Evolutionary conservation across 768 basidiomycete species (phyloP).

Genomic region (Sarcodon aspratus): DNA sequence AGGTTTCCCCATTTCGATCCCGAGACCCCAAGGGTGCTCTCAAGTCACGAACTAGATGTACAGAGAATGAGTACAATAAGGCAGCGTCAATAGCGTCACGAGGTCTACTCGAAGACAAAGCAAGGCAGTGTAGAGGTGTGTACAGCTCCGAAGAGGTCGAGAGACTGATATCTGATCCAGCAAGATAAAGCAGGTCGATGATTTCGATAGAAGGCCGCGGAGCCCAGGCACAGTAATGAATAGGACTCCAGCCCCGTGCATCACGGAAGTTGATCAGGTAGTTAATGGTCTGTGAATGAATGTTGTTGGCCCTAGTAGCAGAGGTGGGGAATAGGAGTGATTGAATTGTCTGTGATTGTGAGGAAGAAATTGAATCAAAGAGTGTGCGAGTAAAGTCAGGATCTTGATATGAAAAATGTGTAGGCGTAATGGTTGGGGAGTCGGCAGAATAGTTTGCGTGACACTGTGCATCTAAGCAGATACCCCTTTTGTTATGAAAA

Average conservation of each 20-base stretch:
- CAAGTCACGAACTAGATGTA: slow-evolving; percentile 61
- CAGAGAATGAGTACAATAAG: slow-evolving; percentile 43
- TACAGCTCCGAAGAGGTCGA: slow-evolving; percentile 45
- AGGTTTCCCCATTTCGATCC: slow-evolving; percentile 63
- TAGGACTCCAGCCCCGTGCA: slow-evolving; percentile 56
- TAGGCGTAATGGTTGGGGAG: slow-evolving; percentile 3
- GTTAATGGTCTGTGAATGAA: slow-evolving; percentile 34
- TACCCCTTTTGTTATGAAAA: neutral
- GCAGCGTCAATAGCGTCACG: slow-evolving; percentile 17
- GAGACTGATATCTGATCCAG: slow-evolving; percentile 63
- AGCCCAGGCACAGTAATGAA: slow-evolving; percentile 57
- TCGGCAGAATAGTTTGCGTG: neutral
- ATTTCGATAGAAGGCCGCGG: slow-evolving; percentile 45
- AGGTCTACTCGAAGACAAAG: slow-evolving; percentile 23
- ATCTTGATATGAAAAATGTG: slow-evolving; percentile 29
- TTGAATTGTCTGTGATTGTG: slow-evolving; percentile 5
- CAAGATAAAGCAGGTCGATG: slow-evolving; percentile 62
- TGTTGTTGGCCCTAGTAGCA: slow-evolving; percentile 23
- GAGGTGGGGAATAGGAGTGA: slow-evolving; percentile 23
- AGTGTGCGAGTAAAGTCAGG: slow-evolving; percentile 9
- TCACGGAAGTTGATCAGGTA: slow-evolving; percentile 62
- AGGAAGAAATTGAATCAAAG: slow-evolving; percentile 4
- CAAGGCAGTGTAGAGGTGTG: slow-evolving; percentile 61
- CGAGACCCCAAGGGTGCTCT: slow-evolving; percentile 56
- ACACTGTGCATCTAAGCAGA: neutral